These are phyloP conservation scores for Kwoniella sp. DNA, from an alignment of 768 basidiomycete genomes.

Conservation along the genomic window DNA sequence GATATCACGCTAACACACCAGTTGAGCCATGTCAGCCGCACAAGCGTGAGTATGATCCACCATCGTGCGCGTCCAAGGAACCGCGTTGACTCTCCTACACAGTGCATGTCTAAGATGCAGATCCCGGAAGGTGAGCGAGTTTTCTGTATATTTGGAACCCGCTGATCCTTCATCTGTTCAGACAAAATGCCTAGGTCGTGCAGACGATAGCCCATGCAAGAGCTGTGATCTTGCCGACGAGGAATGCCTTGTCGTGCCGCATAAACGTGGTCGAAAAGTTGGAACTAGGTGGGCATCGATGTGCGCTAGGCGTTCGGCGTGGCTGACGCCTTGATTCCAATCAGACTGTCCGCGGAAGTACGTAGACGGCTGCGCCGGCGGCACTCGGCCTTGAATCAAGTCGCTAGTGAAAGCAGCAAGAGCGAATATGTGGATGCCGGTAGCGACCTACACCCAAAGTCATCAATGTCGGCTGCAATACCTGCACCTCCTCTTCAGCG, in stretches of 20 bases:
- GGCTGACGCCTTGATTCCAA: neutral
- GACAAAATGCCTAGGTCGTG: slow-evolving; percentile 17
- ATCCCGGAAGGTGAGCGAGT: slow-evolving; percentile 11
- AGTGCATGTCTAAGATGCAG: slow-evolving; percentile 15
- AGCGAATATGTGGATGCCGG: neutral
- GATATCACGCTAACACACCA: no score
- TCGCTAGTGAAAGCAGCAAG: slow-evolving; percentile 1
- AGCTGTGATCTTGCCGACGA: neutral
- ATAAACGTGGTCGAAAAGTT: slow-evolving; percentile 13
- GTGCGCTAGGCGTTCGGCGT: no score
- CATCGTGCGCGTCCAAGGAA: neutral
- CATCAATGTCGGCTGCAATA: neutral
- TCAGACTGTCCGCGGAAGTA: slow-evolving; percentile 11
- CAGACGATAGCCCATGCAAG: slow-evolving; percentile 3
- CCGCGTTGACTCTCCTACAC: neutral
- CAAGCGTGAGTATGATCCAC: neutral
- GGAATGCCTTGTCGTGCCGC: slow-evolving; percentile 14
- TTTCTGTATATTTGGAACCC: neutral
- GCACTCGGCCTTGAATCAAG: neutral
- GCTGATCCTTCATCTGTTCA: neutral
- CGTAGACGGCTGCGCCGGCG: neutral
- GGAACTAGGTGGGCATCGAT: slow-evolving; percentile 11
- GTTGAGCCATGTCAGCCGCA: neutral
- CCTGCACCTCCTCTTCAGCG: neutral
- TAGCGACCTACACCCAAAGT: neutral